Percentiles rank a stretch among this genome's conserved stretches.
Conservation (phyloP, 192 early-diverging fungal genomes). For the Coemansia sp. region DNA sequence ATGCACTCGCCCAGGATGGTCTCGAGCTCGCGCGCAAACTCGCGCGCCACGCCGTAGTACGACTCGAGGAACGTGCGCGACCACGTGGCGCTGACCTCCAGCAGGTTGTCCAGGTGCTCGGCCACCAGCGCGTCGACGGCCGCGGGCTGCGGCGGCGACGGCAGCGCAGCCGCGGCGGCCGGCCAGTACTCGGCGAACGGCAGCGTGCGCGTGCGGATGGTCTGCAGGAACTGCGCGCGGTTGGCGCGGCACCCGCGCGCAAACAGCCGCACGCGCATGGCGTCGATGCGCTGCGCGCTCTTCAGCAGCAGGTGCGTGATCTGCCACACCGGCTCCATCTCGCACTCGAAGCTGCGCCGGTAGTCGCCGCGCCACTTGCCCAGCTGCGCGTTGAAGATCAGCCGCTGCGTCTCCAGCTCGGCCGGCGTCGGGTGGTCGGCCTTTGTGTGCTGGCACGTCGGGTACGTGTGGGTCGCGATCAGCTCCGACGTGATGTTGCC, state of each 20-base stretch:
- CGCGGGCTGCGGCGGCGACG: conserved; percentile 25
- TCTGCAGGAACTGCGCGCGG: conserved; percentile 57
- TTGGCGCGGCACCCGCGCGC: conserved; percentile 53
- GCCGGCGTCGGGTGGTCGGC: conserved; percentile 66
- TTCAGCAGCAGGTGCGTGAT: conserved; percentile 59
- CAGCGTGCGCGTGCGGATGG: conserved; percentile 52
- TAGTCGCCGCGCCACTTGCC: conserved; percentile 59
- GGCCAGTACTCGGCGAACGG: conserved; percentile 63
- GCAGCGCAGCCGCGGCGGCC: not conserved
- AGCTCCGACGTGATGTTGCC: conserved; percentile 71
- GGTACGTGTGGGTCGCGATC: conserved; percentile 70
- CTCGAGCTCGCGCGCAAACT: conserved; percentile 60
- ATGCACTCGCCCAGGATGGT: conserved; percentile 59
- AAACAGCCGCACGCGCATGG: conserved; percentile 59
- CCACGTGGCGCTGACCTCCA: conserved; percentile 57
- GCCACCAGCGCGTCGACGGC: conserved; percentile 55
- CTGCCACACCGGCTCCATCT: conserved; percentile 69
- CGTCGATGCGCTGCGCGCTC: conserved; percentile 59
- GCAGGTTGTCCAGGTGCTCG: conserved; percentile 57
- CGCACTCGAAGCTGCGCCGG: conserved; percentile 61
- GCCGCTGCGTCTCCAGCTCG: conserved; percentile 70
- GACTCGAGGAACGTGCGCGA: conserved; percentile 59
- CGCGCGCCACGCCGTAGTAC: conserved; percentile 59
- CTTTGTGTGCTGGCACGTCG: conserved; percentile 71
- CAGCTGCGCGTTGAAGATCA: conserved; percentile 70